Evolutionary conservation across 257 asterid genomes (phyloP).

Genomic region (Plantago ovata): DNA sequence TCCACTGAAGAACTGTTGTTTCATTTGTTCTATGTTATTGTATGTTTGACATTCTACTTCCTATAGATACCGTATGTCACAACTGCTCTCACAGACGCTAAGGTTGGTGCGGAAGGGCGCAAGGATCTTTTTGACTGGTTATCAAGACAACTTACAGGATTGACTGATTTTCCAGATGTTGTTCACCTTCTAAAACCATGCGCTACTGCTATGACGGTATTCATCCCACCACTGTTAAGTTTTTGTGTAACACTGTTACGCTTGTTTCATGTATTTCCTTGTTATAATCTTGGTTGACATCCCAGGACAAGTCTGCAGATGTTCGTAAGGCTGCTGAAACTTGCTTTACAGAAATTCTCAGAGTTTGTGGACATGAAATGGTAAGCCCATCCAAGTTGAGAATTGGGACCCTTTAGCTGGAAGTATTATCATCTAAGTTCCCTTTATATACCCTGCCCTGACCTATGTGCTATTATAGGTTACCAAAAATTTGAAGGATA

Average conservation of each 20-base stretch:
- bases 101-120: constrained; percentile 97
- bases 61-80: constrained; percentile 74
- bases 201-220: constrained; percentile 95
- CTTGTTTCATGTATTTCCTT: constrained; percentile 4
- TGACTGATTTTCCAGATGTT: constrained; percentile 81
- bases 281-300: constrained; percentile 18
- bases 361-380: constrained; percentile 93
- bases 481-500: constrained; percentile 80
- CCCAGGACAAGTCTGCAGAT: constrained; percentile 97
- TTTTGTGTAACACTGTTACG: not conserved
- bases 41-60: constrained; percentile 16
- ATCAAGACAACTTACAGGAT: constrained; percentile 63
- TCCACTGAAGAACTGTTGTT: constrained; percentile 1
- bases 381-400: constrained; percentile 36
- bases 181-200: constrained; percentile 78
- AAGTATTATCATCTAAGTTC: not conserved
- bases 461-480: constrained; percentile 40
- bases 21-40: constrained; percentile 6
- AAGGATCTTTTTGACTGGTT: constrained; percentile 96
- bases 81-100: constrained; percentile 82
- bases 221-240: constrained; percentile 3
- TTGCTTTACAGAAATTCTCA: constrained; percentile 78
- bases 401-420: too few species aligned
- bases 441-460: not conserved
- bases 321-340: constrained; percentile 98